Base-by-base conservation (phyloP, 2,329 filamentous ascomycete genomes). In the Calonectria hawksworthii region DNA sequence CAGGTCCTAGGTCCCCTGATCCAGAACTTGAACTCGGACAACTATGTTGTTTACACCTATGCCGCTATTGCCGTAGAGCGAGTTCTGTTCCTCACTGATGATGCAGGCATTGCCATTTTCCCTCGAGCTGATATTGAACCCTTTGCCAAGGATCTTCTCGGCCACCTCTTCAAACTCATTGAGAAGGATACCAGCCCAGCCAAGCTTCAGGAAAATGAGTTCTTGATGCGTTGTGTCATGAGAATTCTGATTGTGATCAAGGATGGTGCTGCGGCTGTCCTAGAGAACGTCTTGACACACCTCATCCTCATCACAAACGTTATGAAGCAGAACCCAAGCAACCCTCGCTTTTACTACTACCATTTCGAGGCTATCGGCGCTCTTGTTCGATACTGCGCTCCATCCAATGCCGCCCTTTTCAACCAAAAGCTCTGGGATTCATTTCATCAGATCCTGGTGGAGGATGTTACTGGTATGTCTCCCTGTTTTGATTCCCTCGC, bases 151-250 rank as follows among this genome's bases (percentile, higher is more conserved):
- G 95, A 98, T 79, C 91, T 99, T 2, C 88, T 99, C 26, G 91
- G 95, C 69, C 96, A 99, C 82, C 89, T 99, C 16, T 99, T 99
- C 89, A 93, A 93, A 77, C 90, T 99, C 68, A 95, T 99, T 78
- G 94, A 98, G 83, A 95, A 94, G 83, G 94, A 98, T 80, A 89
- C 90, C 5, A 93, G 94, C 14, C 94, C 98, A 1, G 92, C 96
- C 77, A 99, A 99, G 89, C 93, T 99, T 75, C 97, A 99, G 83
- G 97, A 99, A 86, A 99, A 99, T 83, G 97, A 99, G 83, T 99
- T 99, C 84, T 85, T 99, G 82, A 99, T 99, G 96, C 95, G 96
- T 81, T 99, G 97, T 82, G 95, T 98, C 72, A 99, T 99, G 97
- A 92, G 97, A 80, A 96, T 99, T 16, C 89, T 99, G 75, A 96